Conservation (phyloP, 768 basidiomycete genomes). For the Agrocybe pediades region DNA sequence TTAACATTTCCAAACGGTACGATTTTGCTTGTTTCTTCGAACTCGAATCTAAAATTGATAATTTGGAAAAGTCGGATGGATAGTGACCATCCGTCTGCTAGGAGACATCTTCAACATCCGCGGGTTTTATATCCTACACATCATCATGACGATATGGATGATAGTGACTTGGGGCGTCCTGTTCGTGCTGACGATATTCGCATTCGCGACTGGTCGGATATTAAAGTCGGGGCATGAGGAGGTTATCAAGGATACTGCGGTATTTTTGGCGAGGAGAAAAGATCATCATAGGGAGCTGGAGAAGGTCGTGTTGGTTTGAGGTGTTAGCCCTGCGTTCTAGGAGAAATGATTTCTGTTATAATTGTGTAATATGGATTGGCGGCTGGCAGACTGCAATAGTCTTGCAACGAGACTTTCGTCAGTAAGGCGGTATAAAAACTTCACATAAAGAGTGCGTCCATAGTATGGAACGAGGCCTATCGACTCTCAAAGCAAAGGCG, state of each 20-base stretch:
- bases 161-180: constrained; percentile 40
- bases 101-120: constrained; percentile 42
- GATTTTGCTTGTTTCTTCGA: constrained; percentile 1
- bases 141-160: constrained; percentile 42
- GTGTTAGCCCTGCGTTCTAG: not conserved
- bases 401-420: too few species aligned
- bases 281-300: not conserved
- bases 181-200: constrained; percentile 39
- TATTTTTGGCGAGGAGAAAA: not conserved
- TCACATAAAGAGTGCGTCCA: too few species aligned
- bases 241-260: constrained; percentile 37
- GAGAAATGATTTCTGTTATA: too few species aligned
- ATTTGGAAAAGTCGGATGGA: constrained; percentile 41
- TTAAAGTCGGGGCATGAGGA: constrained; percentile 43
- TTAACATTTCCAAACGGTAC: constrained; percentile 47
- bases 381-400: too few species aligned
- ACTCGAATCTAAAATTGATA: not conserved
- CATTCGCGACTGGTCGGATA: constrained; percentile 44
- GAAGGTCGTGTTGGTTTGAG: too few species aligned
- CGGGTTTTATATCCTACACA: constrained; percentile 40
- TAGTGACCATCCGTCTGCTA: constrained; percentile 39
- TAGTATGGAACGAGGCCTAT: too few species aligned
- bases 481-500: too few species aligned
- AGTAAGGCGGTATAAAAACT: too few species aligned
- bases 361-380: too few species aligned